These are phyloP conservation scores for Russula sp. DNA, from an alignment of 768 basidiomycete species.

Conservation along the genomic window DNA sequence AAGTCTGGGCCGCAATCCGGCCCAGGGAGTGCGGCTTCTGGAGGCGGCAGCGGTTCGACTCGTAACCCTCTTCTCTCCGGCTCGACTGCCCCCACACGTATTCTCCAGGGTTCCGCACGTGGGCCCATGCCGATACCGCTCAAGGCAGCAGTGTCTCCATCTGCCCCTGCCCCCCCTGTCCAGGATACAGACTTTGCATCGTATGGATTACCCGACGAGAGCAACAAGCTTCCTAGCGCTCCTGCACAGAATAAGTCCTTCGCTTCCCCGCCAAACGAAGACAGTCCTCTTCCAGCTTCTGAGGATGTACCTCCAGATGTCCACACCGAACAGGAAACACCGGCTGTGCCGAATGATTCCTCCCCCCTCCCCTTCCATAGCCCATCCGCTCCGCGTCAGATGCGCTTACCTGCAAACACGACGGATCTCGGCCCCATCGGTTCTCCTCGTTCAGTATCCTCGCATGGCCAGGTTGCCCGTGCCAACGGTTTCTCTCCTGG, in stretches of 20 bases:
- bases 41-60: conserved; percentile 21
- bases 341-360: conserved; percentile 21
- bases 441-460: conserved; percentile 48
- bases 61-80: conserved; percentile 43
- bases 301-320: conserved; percentile 10
- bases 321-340: conserved; percentile 11
- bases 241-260: conserved; percentile 35
- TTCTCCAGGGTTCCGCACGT: conserved; percentile 40
- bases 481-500: conserved; percentile 49
- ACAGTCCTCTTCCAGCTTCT: conserved; percentile 6
- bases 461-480: conserved; percentile 33
- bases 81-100: conserved; percentile 63
- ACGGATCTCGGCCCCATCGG: conserved; percentile 80
- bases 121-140: conserved; percentile 61
- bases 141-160: conserved; percentile 67
- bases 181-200: conserved; percentile 71
- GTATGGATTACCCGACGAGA: conserved; percentile 61
- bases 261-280: conserved; percentile 14
- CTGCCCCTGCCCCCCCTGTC: conserved; percentile 72
- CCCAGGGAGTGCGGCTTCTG: conserved; percentile 16
- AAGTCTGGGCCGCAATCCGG: conserved; percentile 34
- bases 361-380: conserved; percentile 49
- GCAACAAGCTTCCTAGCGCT: conserved; percentile 40
- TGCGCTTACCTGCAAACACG: conserved; percentile 34
- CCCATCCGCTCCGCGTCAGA: conserved; percentile 45